These are phyloP conservation scores for Apophysomyces sp. DNA, from an alignment of 371 early-diverging fungal species.

Conservation along the genomic window DNA sequence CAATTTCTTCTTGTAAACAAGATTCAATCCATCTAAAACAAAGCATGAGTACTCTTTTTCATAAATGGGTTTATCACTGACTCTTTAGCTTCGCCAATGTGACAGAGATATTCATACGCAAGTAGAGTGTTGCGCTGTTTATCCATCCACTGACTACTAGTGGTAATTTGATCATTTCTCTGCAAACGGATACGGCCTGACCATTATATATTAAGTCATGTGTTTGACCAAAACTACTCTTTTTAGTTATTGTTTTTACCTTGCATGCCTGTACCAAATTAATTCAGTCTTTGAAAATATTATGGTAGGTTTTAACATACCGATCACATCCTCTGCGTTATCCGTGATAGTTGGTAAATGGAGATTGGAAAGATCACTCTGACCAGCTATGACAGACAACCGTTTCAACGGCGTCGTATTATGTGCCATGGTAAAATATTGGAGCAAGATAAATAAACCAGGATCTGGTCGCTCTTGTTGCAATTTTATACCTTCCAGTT, in stretches of 20 bases:
- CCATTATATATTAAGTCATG: not conserved
- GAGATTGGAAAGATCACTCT: conserved; percentile 34
- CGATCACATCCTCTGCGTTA: conserved; percentile 44
- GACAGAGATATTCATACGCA: conserved; percentile 99
- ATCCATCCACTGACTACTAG: conserved; percentile 91
- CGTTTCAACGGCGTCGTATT: conserved; percentile 43
- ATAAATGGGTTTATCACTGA: conserved; percentile 40
- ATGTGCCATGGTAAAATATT: conserved; percentile 19
- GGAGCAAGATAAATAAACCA: not conserved
- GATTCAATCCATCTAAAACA: conserved; percentile 91
- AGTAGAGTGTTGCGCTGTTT: conserved; percentile 87
- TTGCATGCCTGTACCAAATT: conserved; percentile 21
- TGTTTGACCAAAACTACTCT: not conserved
- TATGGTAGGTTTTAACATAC: conserved; percentile 17
- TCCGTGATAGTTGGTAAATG: conserved; percentile 44
- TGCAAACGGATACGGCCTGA: conserved; percentile 66
- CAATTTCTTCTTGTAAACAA: conserved; percentile 83
- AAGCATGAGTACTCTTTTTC: not conserved
- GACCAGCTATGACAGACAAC: conserved; percentile 45
- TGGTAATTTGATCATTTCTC: conserved; percentile 42
- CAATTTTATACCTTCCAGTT: not conserved
- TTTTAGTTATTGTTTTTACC: conserved; percentile 4
- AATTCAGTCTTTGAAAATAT: not conserved
- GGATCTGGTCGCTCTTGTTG: not conserved
- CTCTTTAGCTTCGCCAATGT: conserved; percentile 99